A percentile compares a stretch with the other conserved stretches of the same genome.
These are phyloP conservation scores for Excoecaria cochinchinensis DNA, from an alignment of 345 rosid species.

Conservation along the genomic window DNA sequence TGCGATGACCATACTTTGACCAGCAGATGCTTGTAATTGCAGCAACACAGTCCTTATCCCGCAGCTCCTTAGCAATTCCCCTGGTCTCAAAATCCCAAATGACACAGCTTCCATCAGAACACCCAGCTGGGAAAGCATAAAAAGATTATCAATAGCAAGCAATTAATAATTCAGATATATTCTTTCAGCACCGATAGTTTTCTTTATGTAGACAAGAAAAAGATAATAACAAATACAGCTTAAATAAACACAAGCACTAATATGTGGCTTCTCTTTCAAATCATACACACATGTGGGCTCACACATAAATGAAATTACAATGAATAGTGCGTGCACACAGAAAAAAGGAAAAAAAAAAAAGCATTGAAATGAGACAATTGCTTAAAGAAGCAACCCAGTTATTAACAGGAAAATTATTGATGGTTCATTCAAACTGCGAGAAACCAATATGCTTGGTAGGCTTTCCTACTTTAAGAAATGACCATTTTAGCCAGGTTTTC, in stretches of 20 bases:
- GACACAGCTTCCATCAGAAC: constrained; percentile 86
- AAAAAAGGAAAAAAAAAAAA: no score
- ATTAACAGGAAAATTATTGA: not conserved
- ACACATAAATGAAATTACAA: no score
- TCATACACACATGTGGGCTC: no score
- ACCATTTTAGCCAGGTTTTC: not conserved
- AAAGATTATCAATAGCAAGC: constrained; percentile 9
- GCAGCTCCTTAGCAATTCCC: constrained; percentile 88
- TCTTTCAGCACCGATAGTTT: not conserved
- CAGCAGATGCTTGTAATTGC: constrained; percentile 92
- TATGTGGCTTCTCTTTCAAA: not conserved
- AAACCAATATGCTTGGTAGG: not conserved
- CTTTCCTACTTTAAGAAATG: not conserved
- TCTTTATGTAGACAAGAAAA: not conserved
- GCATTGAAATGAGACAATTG: not conserved
- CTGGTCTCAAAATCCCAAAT: constrained; percentile 99
- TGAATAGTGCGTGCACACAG: no score
- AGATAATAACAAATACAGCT: not conserved
- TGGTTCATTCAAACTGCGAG: not conserved
- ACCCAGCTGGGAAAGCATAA: constrained; percentile 61
- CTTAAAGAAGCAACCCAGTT: not conserved
- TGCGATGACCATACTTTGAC: constrained; percentile 88
- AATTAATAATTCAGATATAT: constrained; percentile 6
- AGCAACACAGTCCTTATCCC: constrained; percentile 67
- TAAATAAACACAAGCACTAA: not conserved